A percentile compares a stretch with the other conserved stretches of the same genome.
Evolutionary conservation across 805 yeast species (phyloP).

Genomic region (Nakazawaea siamensis): DNA sequence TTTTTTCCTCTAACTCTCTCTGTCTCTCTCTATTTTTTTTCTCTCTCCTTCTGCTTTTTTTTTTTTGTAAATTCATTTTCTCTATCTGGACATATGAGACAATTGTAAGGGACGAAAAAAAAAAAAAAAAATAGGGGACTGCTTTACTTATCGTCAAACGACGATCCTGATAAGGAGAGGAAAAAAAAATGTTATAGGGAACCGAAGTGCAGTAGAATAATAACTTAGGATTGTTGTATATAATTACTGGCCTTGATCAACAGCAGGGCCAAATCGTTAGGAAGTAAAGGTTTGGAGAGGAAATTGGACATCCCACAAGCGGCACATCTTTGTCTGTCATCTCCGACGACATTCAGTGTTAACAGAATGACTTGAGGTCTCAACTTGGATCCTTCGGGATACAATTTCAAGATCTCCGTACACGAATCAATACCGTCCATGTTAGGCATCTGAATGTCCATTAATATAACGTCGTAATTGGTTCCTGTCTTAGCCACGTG

Average conservation of each 20-base stretch:
- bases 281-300: constrained; percentile 44
- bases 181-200: no score
- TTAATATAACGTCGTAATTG: constrained; percentile 41
- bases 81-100: no score
- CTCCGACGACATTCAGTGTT: constrained; percentile 47
- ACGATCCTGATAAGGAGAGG: no score
- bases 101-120: no score
- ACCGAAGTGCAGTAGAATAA: no score
- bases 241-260: constrained; percentile 17
- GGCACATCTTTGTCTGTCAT: constrained; percentile 38
- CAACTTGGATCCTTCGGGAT: constrained; percentile 17
- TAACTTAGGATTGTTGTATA: no score
- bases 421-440: constrained; percentile 51
- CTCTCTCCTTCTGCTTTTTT: neutral
- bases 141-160: no score
- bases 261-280: constrained; percentile 32
- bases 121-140: no score
- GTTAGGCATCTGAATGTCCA: constrained; percentile 50
- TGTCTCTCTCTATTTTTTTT: neutral
- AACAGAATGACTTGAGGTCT: constrained; percentile 39
- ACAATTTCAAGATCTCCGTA: constrained; percentile 26
- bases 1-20: neutral
- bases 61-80: no score
- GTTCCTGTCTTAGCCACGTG: constrained; percentile 20
- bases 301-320: constrained; percentile 46